Evolutionary conservation across 2,329 filamentous ascomycete genomes (phyloP).

Genomic region (Gyromitra esculenta): DNA sequence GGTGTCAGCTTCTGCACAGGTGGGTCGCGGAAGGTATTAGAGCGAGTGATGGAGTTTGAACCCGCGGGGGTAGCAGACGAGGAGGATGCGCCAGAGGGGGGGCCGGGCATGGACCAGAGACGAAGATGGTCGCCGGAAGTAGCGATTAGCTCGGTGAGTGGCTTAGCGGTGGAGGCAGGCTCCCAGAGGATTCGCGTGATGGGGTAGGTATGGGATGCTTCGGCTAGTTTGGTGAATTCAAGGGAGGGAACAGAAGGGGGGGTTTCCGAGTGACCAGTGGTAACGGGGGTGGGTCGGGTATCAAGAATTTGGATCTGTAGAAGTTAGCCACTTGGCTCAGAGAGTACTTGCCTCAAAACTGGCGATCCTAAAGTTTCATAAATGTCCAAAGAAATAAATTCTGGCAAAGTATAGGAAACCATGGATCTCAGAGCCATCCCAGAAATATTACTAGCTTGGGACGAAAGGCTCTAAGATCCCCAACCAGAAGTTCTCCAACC

Average conservation of each 20-base stretch:
- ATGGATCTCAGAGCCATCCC: not conserved
- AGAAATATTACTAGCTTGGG: not conserved
- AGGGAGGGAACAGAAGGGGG: conserved; percentile 74
- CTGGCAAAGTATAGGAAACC: too few species aligned
- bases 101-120: conserved; percentile 83
- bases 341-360: not conserved
- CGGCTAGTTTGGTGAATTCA: conserved; percentile 91
- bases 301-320: conserved; percentile 82
- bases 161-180: conserved; percentile 91
- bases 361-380: not conserved
- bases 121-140: conserved; percentile 94
- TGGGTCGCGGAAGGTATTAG: conserved; percentile 69
- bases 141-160: conserved; percentile 91
- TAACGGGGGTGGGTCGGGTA: conserved; percentile 50
- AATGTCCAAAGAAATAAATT: not conserved
- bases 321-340: conserved; percentile 20
- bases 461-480: not conserved
- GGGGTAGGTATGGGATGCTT: conserved; percentile 97
- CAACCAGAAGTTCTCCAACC: too few species aligned
- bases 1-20: conserved; percentile 84
- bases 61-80: conserved; percentile 68
- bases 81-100: conserved; percentile 60
- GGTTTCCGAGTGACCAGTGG: conserved; percentile 38
- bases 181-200: conserved; percentile 97
- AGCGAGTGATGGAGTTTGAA: conserved; percentile 73